phyloP scores from a whole-genome alignment of 768 basidiomycete species.

The Amanita inopinata region DNA sequence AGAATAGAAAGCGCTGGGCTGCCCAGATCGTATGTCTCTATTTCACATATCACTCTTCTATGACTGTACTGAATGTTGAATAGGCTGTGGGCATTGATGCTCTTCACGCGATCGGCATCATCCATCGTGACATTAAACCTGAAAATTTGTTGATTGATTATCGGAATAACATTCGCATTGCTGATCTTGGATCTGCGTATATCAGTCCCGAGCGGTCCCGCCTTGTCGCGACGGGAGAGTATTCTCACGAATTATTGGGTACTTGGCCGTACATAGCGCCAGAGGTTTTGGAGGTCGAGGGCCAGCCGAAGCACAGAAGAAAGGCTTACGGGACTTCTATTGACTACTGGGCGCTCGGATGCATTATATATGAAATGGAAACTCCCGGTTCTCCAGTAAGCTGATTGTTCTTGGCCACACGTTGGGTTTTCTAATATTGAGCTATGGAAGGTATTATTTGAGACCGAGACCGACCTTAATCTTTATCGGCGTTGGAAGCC shows the following conservation, averaged over 20 bases:
- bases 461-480: constrained; percentile 16
- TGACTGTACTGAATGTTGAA: background rate
- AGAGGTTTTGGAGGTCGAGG: constrained; percentile 24
- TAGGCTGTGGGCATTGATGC: constrained; percentile 31
- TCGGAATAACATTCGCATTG: constrained; percentile 28
- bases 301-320: constrained; percentile 3
- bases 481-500: constrained; percentile 14
- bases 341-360: constrained; percentile 35
- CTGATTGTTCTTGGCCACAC: background rate
- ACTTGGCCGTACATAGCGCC: constrained; percentile 31
- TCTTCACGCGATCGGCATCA: constrained; percentile 50
- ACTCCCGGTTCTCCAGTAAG: constrained; percentile 18
- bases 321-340: constrained; percentile 22
- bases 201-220: constrained; percentile 10
- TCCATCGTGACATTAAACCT: constrained; percentile 63
- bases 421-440: too few species aligned
- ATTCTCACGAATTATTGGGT: constrained; percentile 20
- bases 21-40: constrained; percentile 26
- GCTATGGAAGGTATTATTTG: constrained; percentile 26
- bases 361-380: constrained; percentile 29
- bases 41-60: background rate
- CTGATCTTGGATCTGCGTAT: constrained; percentile 31
- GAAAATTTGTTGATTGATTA: constrained; percentile 56
- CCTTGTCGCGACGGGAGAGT: constrained; percentile 12
- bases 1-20: constrained; percentile 26